Base-by-base conservation (phyloP, 2,329 filamentous ascomycete species). In the Phoma sp. region DNA sequence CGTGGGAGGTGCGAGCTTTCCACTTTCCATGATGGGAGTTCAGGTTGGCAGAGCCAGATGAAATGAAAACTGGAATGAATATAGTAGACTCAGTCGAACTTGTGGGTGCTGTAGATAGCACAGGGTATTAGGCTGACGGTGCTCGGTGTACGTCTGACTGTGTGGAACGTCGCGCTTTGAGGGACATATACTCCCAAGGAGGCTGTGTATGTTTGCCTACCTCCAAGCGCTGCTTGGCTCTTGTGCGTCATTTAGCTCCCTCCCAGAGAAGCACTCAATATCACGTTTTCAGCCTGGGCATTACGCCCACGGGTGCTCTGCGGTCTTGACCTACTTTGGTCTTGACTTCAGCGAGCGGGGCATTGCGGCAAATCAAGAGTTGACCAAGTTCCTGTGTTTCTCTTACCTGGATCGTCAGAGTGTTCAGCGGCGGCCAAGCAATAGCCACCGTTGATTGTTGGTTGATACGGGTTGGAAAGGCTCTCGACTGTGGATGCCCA, bases 1-100 rank as follows among this genome's bases (percentile, higher is more conserved):
- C 6, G 63, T 62, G 2, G 67, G 67, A 15, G 67, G 67, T 31
- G 67, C 64, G n/a, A 69, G 59, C 38, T 65, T 66, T 19, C 61
- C 65, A 35, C 54, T 43, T 50, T 68, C 65, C 67, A 69, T 69
- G 8, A 10, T 57, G 43, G 4, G 10, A 17, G 10, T 35, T 6
- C 21, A 44, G 15, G 36, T 44, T 5, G 22, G 37, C n/a, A 24
- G 21, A 9, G 31, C 6, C 32, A 15, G 13, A n/a, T 12, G 21
- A 31, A 24, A 10, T 3, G 33, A 38, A 53, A 31, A 43, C 43
- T n/a, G 21, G 25, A 35, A 27, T 24, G 39, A 40, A 48, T 54
- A 44, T 54, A 22, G 17, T 15, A 44, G 44, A 44, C 10, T 39
- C 44, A 25, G 9, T 38, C 35, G 15, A 45, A 33, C 29, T 22